Evolutionary conservation across 2,329 filamentous ascomycete genomes (phyloP), one percentile per base, ranked within the genome.

Genomic region (Ciborinia camelliae): DNA sequence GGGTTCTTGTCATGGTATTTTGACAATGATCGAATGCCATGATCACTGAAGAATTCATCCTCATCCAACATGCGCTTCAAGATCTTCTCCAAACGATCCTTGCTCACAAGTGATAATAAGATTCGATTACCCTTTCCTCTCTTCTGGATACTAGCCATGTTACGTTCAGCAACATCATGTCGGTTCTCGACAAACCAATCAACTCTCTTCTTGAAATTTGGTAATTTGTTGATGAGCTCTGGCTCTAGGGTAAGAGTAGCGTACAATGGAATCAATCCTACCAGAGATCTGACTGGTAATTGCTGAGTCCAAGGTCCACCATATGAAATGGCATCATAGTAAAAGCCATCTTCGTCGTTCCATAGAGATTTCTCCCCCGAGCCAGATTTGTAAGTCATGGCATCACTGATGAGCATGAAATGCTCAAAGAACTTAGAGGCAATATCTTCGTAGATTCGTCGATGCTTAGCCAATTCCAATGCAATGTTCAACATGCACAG

Each of bases 341-440:
- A 98, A 82, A 98, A 98, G 64, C 91, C 92, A 77, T 98, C 94
- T 68, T 96, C 86, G 35, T 97, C 92, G 73, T 97, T 98, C 94
- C 94, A 98, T 9, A 98, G 80, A 41, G 93, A 96, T 73, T 91
- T 86, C 72, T 95, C 90, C 70, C 86, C 88, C 78, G 77, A 82
- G 71, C 79, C 91, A 72, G 82, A 85, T 78, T 83, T 89, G 83
- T 90, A 93, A 0, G 90, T 92, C 94, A 98, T 97, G 65, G 94
- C 95, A 79, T 98, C 95, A 74, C 92, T 96, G 77, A 98, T 98
- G 77, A 97, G 88, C 74, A 98, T 91, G 79, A 98, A 98, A 75
- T 98, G 95, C 80, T 98, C 95, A 73, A 98, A 98, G 81, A 98
- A 98, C 78, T 98, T 98, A 59, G 92, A 96, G 1, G 94, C 93